These are phyloP conservation scores for Nephelium lappaceum DNA, from an alignment of 345 rosid genomes.

Conservation along the genomic window DNA sequence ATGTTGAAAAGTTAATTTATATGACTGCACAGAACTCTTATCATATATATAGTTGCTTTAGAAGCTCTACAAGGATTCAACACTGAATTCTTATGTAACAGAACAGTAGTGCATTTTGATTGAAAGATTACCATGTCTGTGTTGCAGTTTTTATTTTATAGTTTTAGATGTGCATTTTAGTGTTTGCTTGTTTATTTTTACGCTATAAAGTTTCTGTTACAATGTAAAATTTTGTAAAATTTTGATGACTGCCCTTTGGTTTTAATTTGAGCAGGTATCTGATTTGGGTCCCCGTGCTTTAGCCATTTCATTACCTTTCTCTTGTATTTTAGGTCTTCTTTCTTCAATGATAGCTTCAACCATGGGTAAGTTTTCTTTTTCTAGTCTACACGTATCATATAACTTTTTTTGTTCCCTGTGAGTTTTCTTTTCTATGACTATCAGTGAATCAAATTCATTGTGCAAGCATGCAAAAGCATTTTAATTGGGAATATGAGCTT, in stretches of 20 bases:
- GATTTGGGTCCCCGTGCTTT: slow-evolving; percentile 52
- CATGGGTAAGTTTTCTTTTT: slow-evolving; percentile 41
- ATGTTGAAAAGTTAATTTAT: too few species aligned
- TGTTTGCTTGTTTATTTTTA: background rate
- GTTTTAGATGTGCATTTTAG: background rate
- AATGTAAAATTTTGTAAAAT: background rate
- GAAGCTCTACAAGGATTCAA: background rate
- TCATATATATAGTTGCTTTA: background rate
- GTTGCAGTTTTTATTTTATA: background rate
- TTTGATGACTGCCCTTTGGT: slow-evolving; percentile 3
- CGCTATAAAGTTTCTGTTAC: background rate
- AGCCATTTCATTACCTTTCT: slow-evolving; percentile 49
- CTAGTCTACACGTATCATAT: background rate
- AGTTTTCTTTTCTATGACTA: background rate
- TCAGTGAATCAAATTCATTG: background rate
- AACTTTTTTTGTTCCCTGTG: background rate
- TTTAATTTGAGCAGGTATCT: slow-evolving; percentile 37
- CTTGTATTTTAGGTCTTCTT: slow-evolving; percentile 54
- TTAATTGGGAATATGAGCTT: background rate
- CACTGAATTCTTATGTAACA: too few species aligned
- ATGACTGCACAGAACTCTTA: background rate
- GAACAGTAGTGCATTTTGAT: background rate
- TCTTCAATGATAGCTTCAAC: slow-evolving; percentile 57
- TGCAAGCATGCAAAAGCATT: background rate
- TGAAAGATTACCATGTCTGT: background rate